A percentile compares a stretch with the other conserved stretches of the same genome.
Conservation (phyloP, 2,329 filamentous ascomycete species). For the Colletotrichum graminicola region DNA sequence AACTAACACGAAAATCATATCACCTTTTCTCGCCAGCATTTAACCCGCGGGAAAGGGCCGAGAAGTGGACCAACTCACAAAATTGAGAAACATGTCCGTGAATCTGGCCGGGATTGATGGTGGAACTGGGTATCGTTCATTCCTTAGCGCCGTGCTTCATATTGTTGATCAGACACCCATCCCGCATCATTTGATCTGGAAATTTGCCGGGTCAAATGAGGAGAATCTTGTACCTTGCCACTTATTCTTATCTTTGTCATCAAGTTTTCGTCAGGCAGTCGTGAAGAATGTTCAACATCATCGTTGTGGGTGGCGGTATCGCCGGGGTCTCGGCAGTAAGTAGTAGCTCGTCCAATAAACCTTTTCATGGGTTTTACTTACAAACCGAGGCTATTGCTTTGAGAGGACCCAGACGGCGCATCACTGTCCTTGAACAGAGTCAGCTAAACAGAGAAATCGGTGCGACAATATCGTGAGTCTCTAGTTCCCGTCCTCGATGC, state of each 20-base stretch:
- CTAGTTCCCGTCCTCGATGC: background rate
- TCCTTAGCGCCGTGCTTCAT: background rate
- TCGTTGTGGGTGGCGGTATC: constrained; percentile 44
- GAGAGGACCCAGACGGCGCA: constrained; percentile 45
- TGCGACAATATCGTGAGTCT: constrained; percentile 51
- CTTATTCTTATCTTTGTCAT: background rate
- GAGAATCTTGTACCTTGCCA: too few species aligned
- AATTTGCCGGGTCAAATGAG: too few species aligned
- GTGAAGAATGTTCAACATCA: constrained; percentile 35
- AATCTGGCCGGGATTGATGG: background rate
- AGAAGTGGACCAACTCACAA: constrained; percentile 9
- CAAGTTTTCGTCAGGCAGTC: background rate
- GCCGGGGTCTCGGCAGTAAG: constrained; percentile 33
- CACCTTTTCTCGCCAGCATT: background rate
- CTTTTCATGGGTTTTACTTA: background rate
- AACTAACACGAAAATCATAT: constrained; percentile 7
- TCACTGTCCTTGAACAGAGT: constrained; percentile 46
- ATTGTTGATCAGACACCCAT: constrained; percentile 4
- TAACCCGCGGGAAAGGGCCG: background rate
- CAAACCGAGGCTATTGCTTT: constrained; percentile 51
- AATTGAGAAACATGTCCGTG: background rate
- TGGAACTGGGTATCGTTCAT: background rate
- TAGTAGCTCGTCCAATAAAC: background rate
- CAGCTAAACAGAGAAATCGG: constrained; percentile 53
- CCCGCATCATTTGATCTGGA: background rate